Percentiles rank a stretch among this genome's conserved stretches.
phyloP scores from a whole-genome alignment of 177 flowering plant species.

The Telopea speciosissima region DNA sequence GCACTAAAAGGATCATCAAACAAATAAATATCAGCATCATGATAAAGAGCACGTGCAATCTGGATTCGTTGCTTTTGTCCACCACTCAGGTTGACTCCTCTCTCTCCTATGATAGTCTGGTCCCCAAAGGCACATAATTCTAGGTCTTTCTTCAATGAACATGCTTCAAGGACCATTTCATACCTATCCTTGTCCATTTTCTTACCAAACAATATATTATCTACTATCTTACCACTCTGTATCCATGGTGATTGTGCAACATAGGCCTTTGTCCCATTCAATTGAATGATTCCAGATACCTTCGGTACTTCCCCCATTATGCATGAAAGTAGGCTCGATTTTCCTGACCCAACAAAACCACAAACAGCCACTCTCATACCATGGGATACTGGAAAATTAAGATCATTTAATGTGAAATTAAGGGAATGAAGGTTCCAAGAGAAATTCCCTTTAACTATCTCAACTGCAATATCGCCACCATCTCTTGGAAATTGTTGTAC shows the following conservation, averaged over 20 bases:
- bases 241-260: not conserved
- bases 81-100: too few species aligned
- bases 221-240: constrained; percentile 1
- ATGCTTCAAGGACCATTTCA: too few species aligned
- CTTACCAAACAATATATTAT: constrained; percentile 3
- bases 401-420: not conserved
- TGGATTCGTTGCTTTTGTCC: too few species aligned
- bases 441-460: too few species aligned
- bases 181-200: too few species aligned
- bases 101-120: too few species aligned
- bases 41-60: too few species aligned
- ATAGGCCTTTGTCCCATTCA: constrained; percentile 8
- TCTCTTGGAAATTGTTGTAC: not conserved
- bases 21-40: too few species aligned
- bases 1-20: too few species aligned
- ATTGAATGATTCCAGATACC: not conserved
- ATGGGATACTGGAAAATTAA: not conserved
- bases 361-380: constrained; percentile 2
- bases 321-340: constrained; percentile 9
- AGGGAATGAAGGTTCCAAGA: not conserved
- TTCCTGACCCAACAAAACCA: constrained; percentile 10
- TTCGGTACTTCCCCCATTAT: constrained; percentile 10
- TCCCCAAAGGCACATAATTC: not conserved
- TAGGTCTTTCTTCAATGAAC: not conserved
- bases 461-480: not conserved